Conservation (phyloP, 116 monocot genomes). For the Zostera marina region DNA sequence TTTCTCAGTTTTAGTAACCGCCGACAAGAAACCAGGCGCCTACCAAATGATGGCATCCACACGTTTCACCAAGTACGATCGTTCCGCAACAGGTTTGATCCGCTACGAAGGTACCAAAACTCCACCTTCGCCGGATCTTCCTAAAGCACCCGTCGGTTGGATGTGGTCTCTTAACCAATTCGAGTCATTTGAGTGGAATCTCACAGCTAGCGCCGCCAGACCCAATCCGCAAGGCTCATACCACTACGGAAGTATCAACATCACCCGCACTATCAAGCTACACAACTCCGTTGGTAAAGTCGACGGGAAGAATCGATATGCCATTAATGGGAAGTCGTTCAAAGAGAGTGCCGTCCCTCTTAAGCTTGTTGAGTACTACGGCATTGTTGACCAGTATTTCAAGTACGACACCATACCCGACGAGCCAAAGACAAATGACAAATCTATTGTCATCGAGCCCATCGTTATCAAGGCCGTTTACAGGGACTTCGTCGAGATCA, state of each 20-base stretch:
- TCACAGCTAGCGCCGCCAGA: constrained; percentile 68
- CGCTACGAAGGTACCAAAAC: constrained; percentile 41
- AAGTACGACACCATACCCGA: constrained; percentile 39
- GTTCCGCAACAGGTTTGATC: constrained; percentile 29
- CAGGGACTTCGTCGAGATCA: constrained; percentile 54
- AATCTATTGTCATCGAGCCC: constrained; percentile 15
- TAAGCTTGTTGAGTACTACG: constrained; percentile 75
- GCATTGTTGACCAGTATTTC: constrained; percentile 25
- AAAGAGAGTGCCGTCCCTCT: constrained; percentile 18
- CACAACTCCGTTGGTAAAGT: constrained; percentile 13
- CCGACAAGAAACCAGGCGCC: constrained; percentile 35
- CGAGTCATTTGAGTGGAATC: constrained; percentile 59
- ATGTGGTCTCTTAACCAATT: constrained; percentile 60
- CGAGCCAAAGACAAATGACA: constrained; percentile 13
- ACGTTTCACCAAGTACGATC: constrained; percentile 26
- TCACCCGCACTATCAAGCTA: constrained; percentile 55
- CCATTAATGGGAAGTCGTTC: constrained; percentile 60
- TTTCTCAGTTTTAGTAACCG: constrained; percentile 52
- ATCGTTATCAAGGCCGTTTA: constrained; percentile 26
- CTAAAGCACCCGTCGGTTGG: constrained; percentile 47
- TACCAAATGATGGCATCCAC: constrained; percentile 65
- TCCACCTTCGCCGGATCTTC: constrained; percentile 25
- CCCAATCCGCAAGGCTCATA: constrained; percentile 80
- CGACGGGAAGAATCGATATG: constrained; percentile 41
- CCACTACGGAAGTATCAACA: constrained; percentile 73